Evolutionary conservation across 2,329 filamentous ascomycete genomes (phyloP).

Genomic region (Fusarium chlamydosporum): DNA sequence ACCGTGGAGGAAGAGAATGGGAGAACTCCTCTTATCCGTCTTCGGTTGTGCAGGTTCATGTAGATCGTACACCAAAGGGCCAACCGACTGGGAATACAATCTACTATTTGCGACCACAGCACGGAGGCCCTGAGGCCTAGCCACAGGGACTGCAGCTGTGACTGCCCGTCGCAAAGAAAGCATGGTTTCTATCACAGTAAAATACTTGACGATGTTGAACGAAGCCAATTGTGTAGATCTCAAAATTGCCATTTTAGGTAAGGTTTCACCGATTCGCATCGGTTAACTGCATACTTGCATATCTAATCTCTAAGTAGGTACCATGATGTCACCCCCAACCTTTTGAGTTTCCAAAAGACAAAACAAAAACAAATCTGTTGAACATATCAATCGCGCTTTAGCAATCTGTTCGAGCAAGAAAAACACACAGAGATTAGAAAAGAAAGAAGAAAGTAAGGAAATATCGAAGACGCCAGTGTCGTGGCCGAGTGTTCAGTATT

Average conservation of each 20-base stretch:
- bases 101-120: constrained; percentile 21
- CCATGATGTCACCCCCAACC: constrained; percentile 36
- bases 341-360: constrained; percentile 16
- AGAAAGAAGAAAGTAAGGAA: neutral
- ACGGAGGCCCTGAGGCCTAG: constrained; percentile 10
- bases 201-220: constrained; percentile 23
- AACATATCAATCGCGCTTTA: constrained; percentile 10
- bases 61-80: constrained; percentile 73
- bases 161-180: constrained; percentile 36
- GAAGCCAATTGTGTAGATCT: constrained; percentile 42
- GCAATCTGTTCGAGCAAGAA: constrained; percentile 4
- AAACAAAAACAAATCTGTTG: constrained; percentile 17
- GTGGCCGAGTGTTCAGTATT: neutral
- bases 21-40: constrained; percentile 61
- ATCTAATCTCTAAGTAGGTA: constrained; percentile 32
- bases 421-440: neutral
- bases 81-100: constrained; percentile 46
- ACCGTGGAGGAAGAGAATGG: constrained; percentile 91
- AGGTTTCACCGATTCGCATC: constrained; percentile 26
- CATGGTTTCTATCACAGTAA: constrained; percentile 34
- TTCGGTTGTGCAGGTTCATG: constrained; percentile 68
- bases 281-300: constrained; percentile 47
- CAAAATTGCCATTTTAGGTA: constrained; percentile 42
- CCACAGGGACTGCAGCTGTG: constrained; percentile 7
- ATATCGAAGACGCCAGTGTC: constrained; percentile 10